Conservation (phyloP, 169 alveolate species). For the Cryptosporidium felis region DNA sequence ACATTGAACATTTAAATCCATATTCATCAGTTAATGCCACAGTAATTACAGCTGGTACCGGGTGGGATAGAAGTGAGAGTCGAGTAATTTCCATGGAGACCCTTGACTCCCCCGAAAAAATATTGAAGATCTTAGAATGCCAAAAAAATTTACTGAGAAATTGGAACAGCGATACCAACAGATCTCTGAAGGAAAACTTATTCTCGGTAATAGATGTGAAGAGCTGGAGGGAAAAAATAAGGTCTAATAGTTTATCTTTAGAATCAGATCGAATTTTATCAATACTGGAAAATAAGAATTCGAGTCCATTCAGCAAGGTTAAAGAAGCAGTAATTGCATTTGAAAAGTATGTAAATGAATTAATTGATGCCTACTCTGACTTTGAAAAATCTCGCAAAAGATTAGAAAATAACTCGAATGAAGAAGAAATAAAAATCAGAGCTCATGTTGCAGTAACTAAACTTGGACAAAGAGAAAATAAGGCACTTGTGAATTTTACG, state of each 20-base stretch:
- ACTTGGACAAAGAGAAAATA: slow-evolving; percentile 43
- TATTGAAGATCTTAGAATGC: slow-evolving; percentile 1
- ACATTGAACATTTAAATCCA: slow-evolving; percentile 1
- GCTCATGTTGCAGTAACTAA: slow-evolving; percentile 22
- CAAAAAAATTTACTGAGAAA: not conserved
- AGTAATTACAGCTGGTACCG: slow-evolving; percentile 20
- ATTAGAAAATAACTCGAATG: not conserved
- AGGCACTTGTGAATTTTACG: not conserved
- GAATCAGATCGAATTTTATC: slow-evolving; percentile 24
- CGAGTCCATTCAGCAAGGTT: slow-evolving; percentile 28
- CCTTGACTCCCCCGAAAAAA: slow-evolving; percentile 2
- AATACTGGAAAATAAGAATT: slow-evolving; percentile 10
- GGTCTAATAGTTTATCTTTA: not conserved
- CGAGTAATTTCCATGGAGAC: slow-evolving; percentile 13
- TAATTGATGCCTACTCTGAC: slow-evolving; percentile 10
- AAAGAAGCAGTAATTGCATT: slow-evolving; percentile 15
- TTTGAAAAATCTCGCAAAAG: not conserved
- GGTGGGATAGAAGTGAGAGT: slow-evolving; percentile 4
- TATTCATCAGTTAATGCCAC: not conserved
- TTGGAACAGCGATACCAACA: slow-evolving; percentile 34
- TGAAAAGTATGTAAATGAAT: slow-evolving; percentile 3
- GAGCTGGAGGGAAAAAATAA: slow-evolving; percentile 38
- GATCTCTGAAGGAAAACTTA: not conserved
- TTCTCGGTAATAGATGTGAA: slow-evolving; percentile 17
- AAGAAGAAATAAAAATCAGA: slow-evolving; percentile 13